Conservation (phyloP, 2,329 filamentous ascomycete genomes). For the Colletotrichum sp. region DNA sequence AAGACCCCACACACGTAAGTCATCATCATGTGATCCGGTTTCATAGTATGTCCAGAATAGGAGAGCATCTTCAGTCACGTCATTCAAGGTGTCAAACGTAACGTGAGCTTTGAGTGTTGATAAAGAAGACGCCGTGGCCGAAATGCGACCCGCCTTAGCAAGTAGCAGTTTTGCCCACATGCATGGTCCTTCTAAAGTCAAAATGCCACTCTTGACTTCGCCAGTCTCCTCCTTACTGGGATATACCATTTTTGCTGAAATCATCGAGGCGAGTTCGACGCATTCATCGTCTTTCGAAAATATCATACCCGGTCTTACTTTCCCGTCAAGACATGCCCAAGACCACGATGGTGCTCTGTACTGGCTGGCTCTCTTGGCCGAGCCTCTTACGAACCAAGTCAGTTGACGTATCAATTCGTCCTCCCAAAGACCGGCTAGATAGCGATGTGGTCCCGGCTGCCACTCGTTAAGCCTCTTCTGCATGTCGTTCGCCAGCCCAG, state of each 20-base stretch:
- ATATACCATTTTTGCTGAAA: background rate
- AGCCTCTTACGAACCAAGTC: rapidly evolving
- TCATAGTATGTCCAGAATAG: rapidly evolving
- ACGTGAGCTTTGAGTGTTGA: background rate
- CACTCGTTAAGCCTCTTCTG: background rate
- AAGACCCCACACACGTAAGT: background rate
- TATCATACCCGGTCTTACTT: rapidly evolving
- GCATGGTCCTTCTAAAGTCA: background rate
- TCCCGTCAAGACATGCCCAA: background rate
- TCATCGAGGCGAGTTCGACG: background rate
- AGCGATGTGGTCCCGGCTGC: background rate
- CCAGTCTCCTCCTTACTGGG: background rate
- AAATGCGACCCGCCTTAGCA: no score
- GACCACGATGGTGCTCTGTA: background rate
- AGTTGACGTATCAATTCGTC: background rate
- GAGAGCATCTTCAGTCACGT: background rate
- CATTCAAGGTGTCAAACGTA: background rate
- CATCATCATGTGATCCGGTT: no score
- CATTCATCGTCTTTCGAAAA: rapidly evolving
- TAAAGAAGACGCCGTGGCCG: no score
- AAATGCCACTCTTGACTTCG: background rate
- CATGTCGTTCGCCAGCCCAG: background rate
- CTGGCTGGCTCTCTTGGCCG: background rate
- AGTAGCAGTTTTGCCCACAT: background rate
- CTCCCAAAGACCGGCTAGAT: background rate